Evolutionary conservation across 352 stramenopile species (phyloP).

Genomic region (Detonula confervacea): DNA sequence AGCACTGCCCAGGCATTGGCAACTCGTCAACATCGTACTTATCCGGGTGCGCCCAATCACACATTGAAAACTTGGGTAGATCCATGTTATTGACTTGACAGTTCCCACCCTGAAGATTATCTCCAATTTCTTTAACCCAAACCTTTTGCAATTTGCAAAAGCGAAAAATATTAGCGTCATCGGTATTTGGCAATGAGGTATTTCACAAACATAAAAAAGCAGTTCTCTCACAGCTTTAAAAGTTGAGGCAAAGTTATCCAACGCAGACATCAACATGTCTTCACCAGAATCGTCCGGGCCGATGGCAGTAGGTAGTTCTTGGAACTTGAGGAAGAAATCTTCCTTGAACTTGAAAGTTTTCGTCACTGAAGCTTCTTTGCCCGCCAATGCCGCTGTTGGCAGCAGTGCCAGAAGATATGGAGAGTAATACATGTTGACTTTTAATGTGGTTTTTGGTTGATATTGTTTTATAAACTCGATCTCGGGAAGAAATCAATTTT

Average conservation of each 20-base stretch:
- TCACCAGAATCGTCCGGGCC: conserved; percentile 25
- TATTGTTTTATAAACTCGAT: not conserved
- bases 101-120: conserved; percentile 16
- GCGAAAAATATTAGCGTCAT: too few relatives aligned
- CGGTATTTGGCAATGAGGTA: too few relatives aligned
- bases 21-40: conserved; percentile 42
- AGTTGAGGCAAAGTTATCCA: conserved; percentile 25
- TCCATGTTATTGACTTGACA: conserved; percentile 38
- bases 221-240: too few relatives aligned
- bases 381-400: conserved; percentile 11
- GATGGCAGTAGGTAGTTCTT: conserved; percentile 37
- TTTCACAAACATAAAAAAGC: too few relatives aligned
- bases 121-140: conserved; percentile 20
- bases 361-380: conserved; percentile 4
- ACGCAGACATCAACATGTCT: conserved; percentile 25
- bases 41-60: conserved; percentile 49
- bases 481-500: conserved; percentile 1
- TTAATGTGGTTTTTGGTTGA: not conserved
- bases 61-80: conserved; percentile 39
- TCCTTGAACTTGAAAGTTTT: conserved; percentile 56
- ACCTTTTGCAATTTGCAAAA: conserved; percentile 7
- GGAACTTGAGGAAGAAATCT: conserved; percentile 46
- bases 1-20: conserved; percentile 38
- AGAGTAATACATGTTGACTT: not conserved
- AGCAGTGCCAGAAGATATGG: conserved; percentile 1